Conservation (phyloP, 108 stramenopile species). For the Pinguiococcus pyrenoidosus region DNA sequence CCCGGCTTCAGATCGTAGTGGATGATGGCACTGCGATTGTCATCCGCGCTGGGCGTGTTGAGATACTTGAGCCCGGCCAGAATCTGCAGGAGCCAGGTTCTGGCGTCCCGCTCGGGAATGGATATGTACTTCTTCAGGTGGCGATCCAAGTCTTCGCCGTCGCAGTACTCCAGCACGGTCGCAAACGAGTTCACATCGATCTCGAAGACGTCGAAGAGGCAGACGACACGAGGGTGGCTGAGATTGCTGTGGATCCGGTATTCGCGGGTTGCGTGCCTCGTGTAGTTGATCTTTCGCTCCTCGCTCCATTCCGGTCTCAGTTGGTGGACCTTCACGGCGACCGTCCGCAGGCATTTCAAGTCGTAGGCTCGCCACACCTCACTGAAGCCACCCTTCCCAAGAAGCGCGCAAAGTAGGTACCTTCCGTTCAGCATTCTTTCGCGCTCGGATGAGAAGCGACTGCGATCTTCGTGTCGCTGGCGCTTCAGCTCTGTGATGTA, state of each 20-base stretch:
- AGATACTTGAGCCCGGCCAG: slow-evolving; percentile 84
- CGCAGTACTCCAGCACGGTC: slow-evolving; percentile 89
- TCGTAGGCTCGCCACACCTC: slow-evolving; percentile 58
- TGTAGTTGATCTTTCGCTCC: slow-evolving; percentile 81
- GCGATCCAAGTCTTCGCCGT: slow-evolving; percentile 70
- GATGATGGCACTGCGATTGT: slow-evolving; percentile 76
- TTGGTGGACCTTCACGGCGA: slow-evolving; percentile 96
- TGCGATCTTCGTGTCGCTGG: slow-evolving; percentile 25
- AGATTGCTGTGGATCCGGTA: slow-evolving; percentile 91
- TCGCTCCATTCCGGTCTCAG: slow-evolving; percentile 87
- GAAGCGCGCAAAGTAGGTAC: slow-evolving; percentile 43
- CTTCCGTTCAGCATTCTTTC: slow-evolving; percentile 32
- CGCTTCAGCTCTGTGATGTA: slow-evolving; percentile 29
- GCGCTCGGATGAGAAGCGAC: slow-evolving; percentile 12
- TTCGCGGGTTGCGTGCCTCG: slow-evolving; percentile 92
- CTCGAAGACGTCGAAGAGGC: slow-evolving; percentile 92
- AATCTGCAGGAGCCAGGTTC: slow-evolving; percentile 80
- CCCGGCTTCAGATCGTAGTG: slow-evolving; percentile 97
- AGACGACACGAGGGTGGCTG: slow-evolving; percentile 89
- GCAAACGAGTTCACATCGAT: slow-evolving; percentile 90
- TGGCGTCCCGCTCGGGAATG: slow-evolving; percentile 76
- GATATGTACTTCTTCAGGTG: slow-evolving; percentile 59
- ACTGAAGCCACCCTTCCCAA: slow-evolving; percentile 10
- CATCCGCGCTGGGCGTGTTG: slow-evolving; percentile 58
- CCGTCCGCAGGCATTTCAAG: too few species aligned